Base-by-base conservation (phyloP, 352 stramenopile species). In the Thraustochytrium sp. region DNA sequence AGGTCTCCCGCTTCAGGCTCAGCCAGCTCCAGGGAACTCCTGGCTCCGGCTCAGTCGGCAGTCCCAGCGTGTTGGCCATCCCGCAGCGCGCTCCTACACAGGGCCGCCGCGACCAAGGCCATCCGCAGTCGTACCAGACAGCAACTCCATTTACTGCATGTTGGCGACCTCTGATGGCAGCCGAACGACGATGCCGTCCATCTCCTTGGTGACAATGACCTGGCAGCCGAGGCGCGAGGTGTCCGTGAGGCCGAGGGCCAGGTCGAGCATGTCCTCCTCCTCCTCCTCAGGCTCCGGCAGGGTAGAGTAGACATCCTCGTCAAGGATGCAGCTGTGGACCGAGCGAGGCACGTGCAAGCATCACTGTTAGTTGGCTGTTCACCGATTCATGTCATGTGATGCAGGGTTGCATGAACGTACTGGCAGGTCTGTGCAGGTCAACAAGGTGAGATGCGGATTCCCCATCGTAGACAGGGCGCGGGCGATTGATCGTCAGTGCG, bases 211-310 rank as follows among this genome's bases (percentile, higher is more conserved):
- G 62, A 96, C 92, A 34, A 91, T 89, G 76, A 97, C 95, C 85
- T 97, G 93, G 85, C 93, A 97, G 8, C 92, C 93, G 53, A 97
- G 85, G 23, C 93, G 88, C 46, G 93, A 97, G 89, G 94, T 98
- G 82, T 97, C 93, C 5, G 93, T 97, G 74, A 98, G 89, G 0
- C 93, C 94, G 90, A 93, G 96, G 37, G 94, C 94, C 40, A 98
- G 83, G 88, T 98, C 94, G 36, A 98, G 91, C 94, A 98, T 98
- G 87, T 98, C 94, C 76, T 98, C 94, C 82, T 98, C 94, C 68
- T 98, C 94, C 86, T 97, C 93, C 64, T 89, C 91, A 82, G 95
- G 93, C 85, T 90, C 87, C 11, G 93, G 93, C 29, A 98, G 87
- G 51, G 90, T 87, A 36, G 95, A 91, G 74, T 92, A 98, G 42